phyloP scores from a whole-genome alignment of 2,329 filamentous ascomycete genomes.

The Alternaria metachromatica region DNA sequence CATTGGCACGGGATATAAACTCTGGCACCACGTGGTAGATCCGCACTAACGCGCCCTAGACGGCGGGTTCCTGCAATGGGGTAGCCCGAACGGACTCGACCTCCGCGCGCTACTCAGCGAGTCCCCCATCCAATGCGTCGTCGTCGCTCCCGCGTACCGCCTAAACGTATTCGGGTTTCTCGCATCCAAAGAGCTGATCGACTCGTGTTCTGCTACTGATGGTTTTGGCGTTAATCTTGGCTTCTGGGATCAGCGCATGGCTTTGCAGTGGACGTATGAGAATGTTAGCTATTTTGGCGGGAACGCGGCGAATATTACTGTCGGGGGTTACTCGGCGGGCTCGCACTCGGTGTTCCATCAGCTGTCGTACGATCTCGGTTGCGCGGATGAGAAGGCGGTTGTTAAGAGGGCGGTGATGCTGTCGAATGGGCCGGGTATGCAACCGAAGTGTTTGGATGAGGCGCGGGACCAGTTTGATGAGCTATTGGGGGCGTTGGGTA shows the following conservation, averaged over 20 bases:
- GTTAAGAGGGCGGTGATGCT: slow-evolving; percentile 62
- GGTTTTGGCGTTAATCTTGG: slow-evolving; percentile 57
- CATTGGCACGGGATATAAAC: background rate
- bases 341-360: slow-evolving; percentile 65
- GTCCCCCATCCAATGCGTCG: slow-evolving; percentile 54
- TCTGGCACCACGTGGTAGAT: slow-evolving; percentile 5
- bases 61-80: slow-evolving; percentile 65
- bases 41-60: slow-evolving; percentile 41
- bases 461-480: slow-evolving; percentile 61
- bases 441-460: slow-evolving; percentile 57
- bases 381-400: slow-evolving; percentile 54
- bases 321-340: slow-evolving; percentile 64
- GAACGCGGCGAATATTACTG: slow-evolving; percentile 58
- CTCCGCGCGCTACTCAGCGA: slow-evolving; percentile 57
- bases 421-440: slow-evolving; percentile 61
- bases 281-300: slow-evolving; percentile 61
- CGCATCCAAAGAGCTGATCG: slow-evolving; percentile 56
- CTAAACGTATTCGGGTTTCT: slow-evolving; percentile 65
- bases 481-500: slow-evolving; percentile 54
- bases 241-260: slow-evolving; percentile 64
- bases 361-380: slow-evolving; percentile 62
- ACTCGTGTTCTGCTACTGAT: slow-evolving; percentile 28
- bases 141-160: slow-evolving; percentile 64
- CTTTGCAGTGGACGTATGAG: slow-evolving; percentile 63
- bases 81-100: slow-evolving; percentile 57